Percentiles rank a stretch among this genome's conserved stretches.
Evolutionary conservation across 768 basidiomycete species (phyloP).

Genomic region (Favolaschia claudopus): DNA sequence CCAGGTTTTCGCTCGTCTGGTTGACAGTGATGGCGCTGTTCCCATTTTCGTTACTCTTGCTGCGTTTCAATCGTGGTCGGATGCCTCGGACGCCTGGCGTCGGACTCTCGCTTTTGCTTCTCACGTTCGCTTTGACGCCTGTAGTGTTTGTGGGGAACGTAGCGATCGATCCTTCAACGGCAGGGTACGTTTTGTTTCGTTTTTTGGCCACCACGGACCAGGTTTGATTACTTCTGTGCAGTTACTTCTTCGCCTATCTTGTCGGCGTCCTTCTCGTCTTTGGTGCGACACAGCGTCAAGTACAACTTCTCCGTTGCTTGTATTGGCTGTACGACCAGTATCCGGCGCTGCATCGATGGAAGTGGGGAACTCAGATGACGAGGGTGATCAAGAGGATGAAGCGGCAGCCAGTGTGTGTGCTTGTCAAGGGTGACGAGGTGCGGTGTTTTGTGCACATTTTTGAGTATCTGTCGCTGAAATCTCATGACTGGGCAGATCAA

Average conservation of each 20-base stretch:
- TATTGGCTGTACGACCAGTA: slow-evolving; percentile 75
- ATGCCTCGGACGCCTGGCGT: slow-evolving; percentile 53
- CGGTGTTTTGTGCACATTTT: no score
- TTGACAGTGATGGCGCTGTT: slow-evolving; percentile 71
- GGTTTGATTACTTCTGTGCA: slow-evolving; percentile 27
- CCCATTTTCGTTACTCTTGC: slow-evolving; percentile 62
- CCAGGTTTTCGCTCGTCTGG: slow-evolving; percentile 74
- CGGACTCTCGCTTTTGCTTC: slow-evolving; percentile 47
- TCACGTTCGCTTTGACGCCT: slow-evolving; percentile 49
- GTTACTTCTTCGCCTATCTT: slow-evolving; percentile 71
- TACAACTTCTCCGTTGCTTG: slow-evolving; percentile 55
- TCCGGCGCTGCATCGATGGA: slow-evolving; percentile 51
- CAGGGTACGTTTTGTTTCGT: slow-evolving; percentile 51
- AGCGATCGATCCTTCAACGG: slow-evolving; percentile 60
- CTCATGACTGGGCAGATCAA: slow-evolving; percentile 60
- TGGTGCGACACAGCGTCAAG: slow-evolving; percentile 60
- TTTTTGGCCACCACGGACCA: not conserved
- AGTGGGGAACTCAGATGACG: slow-evolving; percentile 54
- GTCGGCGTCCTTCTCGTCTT: slow-evolving; percentile 57
- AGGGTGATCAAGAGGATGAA: slow-evolving; percentile 53
- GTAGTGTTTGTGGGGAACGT: slow-evolving; percentile 67
- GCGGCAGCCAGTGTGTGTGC: slow-evolving; percentile 63
- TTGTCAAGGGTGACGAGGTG: slow-evolving; percentile 48
- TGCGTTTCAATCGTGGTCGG: slow-evolving; percentile 72
- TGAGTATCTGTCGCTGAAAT: no score